Evolutionary conservation across 225 moss, liverwort and hornwort species (phyloP).

Genomic region (Anthoceros angustus): DNA sequence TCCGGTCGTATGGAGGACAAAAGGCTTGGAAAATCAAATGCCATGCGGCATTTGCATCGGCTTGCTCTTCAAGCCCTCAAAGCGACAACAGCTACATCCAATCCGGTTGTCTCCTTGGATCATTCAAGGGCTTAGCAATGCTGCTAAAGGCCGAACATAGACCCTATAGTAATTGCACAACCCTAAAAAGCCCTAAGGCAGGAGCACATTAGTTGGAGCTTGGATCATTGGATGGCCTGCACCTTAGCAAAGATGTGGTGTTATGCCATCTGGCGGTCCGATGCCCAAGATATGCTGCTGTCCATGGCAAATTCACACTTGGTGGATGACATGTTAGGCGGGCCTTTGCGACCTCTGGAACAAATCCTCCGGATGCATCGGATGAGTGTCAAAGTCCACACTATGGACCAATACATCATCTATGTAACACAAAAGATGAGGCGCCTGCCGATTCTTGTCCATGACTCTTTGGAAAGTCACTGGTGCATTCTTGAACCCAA

Average conservation of each 20-base stretch:
- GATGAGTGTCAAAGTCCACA: background rate
- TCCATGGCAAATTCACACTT: background rate
- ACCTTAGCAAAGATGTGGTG: background rate
- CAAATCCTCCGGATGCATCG: background rate
- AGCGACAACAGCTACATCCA: too few species aligned
- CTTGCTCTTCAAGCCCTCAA: too few species aligned
- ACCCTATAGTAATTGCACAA: background rate
- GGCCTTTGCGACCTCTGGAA: background rate
- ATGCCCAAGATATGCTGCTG: background rate
- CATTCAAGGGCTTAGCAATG: background rate
- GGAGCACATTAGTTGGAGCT: background rate
- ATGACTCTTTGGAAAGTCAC: background rate
- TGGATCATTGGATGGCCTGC: background rate
- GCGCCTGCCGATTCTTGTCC: background rate
- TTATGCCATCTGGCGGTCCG: background rate
- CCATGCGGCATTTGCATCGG: background rate
- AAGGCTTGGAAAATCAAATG: background rate
- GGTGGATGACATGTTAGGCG: background rate
- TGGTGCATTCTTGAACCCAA: background rate
- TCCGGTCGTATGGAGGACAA: background rate
- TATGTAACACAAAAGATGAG: background rate
- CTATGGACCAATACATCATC: background rate
- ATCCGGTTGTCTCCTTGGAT: background rate
- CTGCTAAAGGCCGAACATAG: background rate
- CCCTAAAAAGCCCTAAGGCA: background rate